Evolutionary conservation across 2,329 filamentous ascomycete genomes (phyloP).

Genomic region (Fusarium sp.): DNA sequence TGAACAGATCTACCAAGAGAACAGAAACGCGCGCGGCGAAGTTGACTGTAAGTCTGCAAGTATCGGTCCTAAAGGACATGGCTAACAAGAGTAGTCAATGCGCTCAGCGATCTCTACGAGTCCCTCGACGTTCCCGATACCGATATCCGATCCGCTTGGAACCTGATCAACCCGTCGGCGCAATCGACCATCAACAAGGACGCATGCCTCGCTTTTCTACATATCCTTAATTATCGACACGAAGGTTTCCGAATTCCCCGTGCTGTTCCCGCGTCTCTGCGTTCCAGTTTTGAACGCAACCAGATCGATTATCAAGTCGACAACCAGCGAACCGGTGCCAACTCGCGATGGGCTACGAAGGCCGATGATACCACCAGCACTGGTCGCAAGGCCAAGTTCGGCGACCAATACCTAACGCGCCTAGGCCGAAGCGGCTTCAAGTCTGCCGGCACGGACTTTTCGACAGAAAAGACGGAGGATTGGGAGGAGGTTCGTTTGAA

Average conservation of each 20-base stretch:
- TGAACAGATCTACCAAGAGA: slow-evolving; percentile 96
- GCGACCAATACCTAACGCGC: slow-evolving; percentile 93
- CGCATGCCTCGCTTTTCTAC: slow-evolving; percentile 91
- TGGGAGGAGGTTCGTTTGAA: slow-evolving; percentile 98
- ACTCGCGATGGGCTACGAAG: slow-evolving; percentile 82
- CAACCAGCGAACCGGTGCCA: slow-evolving; percentile 71
- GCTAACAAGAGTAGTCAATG: slow-evolving; percentile 67
- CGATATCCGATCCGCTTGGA: slow-evolving; percentile 94
- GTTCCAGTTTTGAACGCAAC: slow-evolving; percentile 92
- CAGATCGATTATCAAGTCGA: slow-evolving; percentile 97
- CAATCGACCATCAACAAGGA: slow-evolving; percentile 90
- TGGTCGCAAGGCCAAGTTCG: slow-evolving; percentile 95
- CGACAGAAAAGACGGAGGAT: slow-evolving; percentile 85
- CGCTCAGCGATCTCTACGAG: slow-evolving; percentile 86
- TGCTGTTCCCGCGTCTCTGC: slow-evolving; percentile 89
- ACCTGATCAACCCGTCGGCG: slow-evolving; percentile 93
- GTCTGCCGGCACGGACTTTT: slow-evolving; percentile 90
- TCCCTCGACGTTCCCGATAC: slow-evolving; percentile 79
- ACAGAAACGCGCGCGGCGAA: slow-evolving; percentile 87
- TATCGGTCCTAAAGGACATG: not conserved
- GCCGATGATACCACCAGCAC: slow-evolving; percentile 84
- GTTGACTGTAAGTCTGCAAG: slow-evolving; percentile 71
- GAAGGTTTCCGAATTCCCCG: slow-evolving; percentile 95
- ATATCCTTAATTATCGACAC: slow-evolving; percentile 95
- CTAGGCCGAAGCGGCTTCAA: slow-evolving; percentile 87